Conservation (phyloP, 768 basidiomycete genomes). For the Macrolepiota albuminosa region DNA sequence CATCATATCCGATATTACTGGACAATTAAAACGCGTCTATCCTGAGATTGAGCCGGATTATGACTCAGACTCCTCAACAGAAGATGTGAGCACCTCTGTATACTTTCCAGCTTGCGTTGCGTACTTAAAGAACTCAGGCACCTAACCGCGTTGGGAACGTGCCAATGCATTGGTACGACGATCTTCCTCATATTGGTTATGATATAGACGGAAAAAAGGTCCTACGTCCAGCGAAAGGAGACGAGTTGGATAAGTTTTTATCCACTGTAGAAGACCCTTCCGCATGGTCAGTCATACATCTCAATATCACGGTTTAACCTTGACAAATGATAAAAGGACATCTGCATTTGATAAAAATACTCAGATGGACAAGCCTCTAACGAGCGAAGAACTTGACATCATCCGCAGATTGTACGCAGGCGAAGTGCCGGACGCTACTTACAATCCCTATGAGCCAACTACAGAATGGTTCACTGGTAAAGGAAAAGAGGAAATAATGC, state of each 20-base stretch:
- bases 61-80: conserved; percentile 87
- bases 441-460: conserved; percentile 91
- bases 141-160: conserved; percentile 95
- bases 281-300: conserved; percentile 60
- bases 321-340: conserved; percentile 49
- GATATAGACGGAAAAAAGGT: conserved; percentile 92
- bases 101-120: conserved; percentile 2
- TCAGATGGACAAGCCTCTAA: conserved; percentile 82
- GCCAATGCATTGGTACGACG: conserved; percentile 99
- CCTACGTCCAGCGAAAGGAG: conserved; percentile 89
- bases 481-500: conserved; percentile 94
- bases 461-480: conserved; percentile 97
- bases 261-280: conserved; percentile 88
- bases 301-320: not conserved
- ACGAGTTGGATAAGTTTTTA: conserved; percentile 96
- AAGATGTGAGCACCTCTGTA: conserved; percentile 59
- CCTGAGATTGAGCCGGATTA: conserved; percentile 89
- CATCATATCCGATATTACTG: conserved; percentile 75
- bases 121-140: conserved; percentile 43
- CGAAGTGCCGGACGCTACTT: conserved; percentile 87
- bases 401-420: conserved; percentile 85
- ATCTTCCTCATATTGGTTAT: conserved; percentile 98
- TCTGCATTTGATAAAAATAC: conserved; percentile 87
- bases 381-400: conserved; percentile 89
- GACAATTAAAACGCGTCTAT: conserved; percentile 78